Percentiles rank a stretch among this genome's conserved stretches.
Evolutionary conservation across 2,329 filamentous ascomycete genomes (phyloP).

Genomic region (Fusarium coffeatum): DNA sequence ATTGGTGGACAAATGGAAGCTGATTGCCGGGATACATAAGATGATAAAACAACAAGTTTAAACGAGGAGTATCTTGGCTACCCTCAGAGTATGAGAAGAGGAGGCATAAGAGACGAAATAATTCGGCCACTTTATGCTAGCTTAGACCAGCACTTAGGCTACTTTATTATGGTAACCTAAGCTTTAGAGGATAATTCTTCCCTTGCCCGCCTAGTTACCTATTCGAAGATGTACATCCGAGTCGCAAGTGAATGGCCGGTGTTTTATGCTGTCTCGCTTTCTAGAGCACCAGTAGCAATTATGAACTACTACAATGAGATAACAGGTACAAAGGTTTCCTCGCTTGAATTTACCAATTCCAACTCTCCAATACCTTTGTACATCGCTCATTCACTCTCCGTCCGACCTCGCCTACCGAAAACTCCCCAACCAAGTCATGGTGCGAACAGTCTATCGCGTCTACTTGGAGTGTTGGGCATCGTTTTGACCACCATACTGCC

Average conservation of each 20-base stretch:
- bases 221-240: background rate
- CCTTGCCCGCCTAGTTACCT: background rate
- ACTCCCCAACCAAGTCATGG: background rate
- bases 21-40: background rate
- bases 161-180: too few species aligned
- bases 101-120: too few species aligned
- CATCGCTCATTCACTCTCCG: background rate
- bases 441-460: constrained; percentile 1
- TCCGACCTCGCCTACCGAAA: background rate
- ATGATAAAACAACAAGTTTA: background rate
- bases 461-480: background rate
- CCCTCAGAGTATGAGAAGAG: too few species aligned
- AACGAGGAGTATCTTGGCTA: background rate
- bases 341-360: background rate
- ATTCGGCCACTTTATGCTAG: too few species aligned
- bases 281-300: too few species aligned
- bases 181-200: too few species aligned
- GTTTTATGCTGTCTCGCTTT: background rate
- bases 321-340: background rate
- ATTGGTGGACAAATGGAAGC: constrained; percentile 22
- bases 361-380: background rate
- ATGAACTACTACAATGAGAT: too few species aligned
- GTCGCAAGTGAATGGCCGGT: background rate
- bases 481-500: background rate
- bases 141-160: too few species aligned